Conservation (phyloP, 2,329 filamentous ascomycete species). For the Aspergillus flavus region DNA sequence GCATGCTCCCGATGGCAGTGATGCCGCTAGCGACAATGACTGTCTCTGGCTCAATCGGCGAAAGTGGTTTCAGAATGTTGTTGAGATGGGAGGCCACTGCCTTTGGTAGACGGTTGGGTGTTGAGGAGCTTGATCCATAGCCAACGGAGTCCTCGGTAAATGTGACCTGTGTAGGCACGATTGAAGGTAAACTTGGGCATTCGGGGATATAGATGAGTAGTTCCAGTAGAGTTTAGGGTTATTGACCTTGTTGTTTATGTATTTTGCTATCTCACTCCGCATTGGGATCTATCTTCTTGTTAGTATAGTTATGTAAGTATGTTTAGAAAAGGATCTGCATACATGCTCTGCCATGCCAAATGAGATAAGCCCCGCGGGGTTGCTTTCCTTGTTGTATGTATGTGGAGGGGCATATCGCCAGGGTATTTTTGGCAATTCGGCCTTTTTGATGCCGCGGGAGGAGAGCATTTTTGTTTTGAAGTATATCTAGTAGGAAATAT, state of each 20-base stretch:
- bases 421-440: slow-evolving; percentile 23
- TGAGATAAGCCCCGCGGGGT: slow-evolving; percentile 37
- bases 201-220: background rate
- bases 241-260: slow-evolving; percentile 41
- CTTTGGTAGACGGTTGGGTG: slow-evolving; percentile 40
- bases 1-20: slow-evolving; percentile 46
- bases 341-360: slow-evolving; percentile 42
- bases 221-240: background rate
- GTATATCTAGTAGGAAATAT: background rate
- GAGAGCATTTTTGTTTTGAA: slow-evolving; percentile 28
- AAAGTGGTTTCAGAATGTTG: slow-evolving; percentile 41
- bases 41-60: slow-evolving; percentile 37
- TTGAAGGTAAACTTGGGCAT: background rate
- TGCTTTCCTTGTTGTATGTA: slow-evolving; percentile 31
- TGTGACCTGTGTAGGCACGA: slow-evolving; percentile 25
- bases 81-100: slow-evolving; percentile 48
- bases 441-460: slow-evolving; percentile 27
- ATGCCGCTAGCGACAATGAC: slow-evolving; percentile 47
- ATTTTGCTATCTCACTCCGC: slow-evolving; percentile 41
- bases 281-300: slow-evolving; percentile 35
- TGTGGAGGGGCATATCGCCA: slow-evolving; percentile 32
- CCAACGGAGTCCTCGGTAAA: slow-evolving; percentile 39
- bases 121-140: slow-evolving; percentile 45
- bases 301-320: background rate
- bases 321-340: background rate